Evolutionary conservation across 352 stramenopile genomes (phyloP).

Genomic region (Phytophthora pini): DNA sequence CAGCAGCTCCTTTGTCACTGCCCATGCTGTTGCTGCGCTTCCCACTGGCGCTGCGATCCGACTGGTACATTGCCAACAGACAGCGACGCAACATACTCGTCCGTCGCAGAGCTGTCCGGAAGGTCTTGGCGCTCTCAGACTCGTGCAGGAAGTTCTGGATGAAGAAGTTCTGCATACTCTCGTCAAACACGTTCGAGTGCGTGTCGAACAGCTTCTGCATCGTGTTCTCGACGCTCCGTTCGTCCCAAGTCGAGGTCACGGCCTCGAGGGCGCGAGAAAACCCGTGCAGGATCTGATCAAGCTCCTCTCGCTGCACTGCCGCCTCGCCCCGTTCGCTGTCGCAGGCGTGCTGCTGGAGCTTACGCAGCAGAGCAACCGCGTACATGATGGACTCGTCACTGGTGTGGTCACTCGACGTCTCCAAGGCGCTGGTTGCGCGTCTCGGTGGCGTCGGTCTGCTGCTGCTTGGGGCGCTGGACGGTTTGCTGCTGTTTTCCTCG

Average conservation of each 20-base stretch:
- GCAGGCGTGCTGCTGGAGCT: slow-evolving; percentile 54
- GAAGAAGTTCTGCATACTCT: slow-evolving; percentile 87
- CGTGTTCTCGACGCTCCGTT: slow-evolving; percentile 58
- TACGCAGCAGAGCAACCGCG: slow-evolving; percentile 60
- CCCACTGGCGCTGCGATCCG: slow-evolving; percentile 26
- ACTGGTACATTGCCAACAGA: slow-evolving; percentile 75
- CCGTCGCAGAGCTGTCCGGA: slow-evolving; percentile 67
- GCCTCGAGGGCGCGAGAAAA: slow-evolving; percentile 67
- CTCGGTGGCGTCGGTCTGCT: slow-evolving; percentile 4
- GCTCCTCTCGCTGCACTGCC: slow-evolving; percentile 50
- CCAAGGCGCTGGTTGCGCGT: slow-evolving; percentile 26
- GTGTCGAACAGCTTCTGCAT: slow-evolving; percentile 80
- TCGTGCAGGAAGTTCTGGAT: slow-evolving; percentile 89
- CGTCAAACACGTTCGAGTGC: slow-evolving; percentile 85
- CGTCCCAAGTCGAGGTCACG: slow-evolving; percentile 46
- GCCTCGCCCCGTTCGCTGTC: slow-evolving; percentile 41
- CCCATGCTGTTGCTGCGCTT: slow-evolving; percentile 29
- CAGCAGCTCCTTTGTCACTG: slow-evolving; percentile 31
- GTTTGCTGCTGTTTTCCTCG: slow-evolving; percentile 3
- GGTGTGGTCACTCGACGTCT: slow-evolving; percentile 34
- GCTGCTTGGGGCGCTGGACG: not conserved
- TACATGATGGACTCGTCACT: slow-evolving; percentile 62
- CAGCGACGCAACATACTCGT: slow-evolving; percentile 80
- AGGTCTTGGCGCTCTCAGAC: slow-evolving; percentile 73
- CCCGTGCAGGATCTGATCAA: slow-evolving; percentile 68